Base-by-base conservation (phyloP, 257 asterid genomes). In the Nicotiana undulata region DNA sequence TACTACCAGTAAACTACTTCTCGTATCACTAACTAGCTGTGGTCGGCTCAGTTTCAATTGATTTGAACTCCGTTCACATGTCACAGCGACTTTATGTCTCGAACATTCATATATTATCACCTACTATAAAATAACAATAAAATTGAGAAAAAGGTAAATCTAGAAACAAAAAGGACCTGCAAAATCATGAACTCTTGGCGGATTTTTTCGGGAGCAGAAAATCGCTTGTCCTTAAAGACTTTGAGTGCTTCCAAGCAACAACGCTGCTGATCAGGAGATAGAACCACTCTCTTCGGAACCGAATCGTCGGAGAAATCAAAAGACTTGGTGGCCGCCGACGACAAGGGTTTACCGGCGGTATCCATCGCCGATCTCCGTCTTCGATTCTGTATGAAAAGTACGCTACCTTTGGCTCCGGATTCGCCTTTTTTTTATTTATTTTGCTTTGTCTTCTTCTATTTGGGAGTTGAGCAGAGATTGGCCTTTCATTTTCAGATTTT, bases 351-450 rank as follows among this genome's bases (percentile, higher is more conserved):
- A 44, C 87, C 83, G 31, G 86, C 52, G 34, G 81, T 74, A 40
- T 92, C 91, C 98, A 88, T 88, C 84, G 86, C 89, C 91, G 95
- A 82, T 83, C 88, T 79, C 88, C 97, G 93, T 87, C 92, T 81
- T 80, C 91, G 91, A 88, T 86, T 77, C 79, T 83, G 80, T 76
- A 79, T 85, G 13, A 89, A 80, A 77, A 81, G 83, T 85, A 58
- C 82, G 95, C 90, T 88, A 82, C 97, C 98, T 90, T 88, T 88
- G 84, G 59, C 56, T 37, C 11, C 76, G 46, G 22, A 64, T 29
- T 64, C 72, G 22, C 46, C 72, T 29, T 63, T 28, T 63, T 5
- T 34, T 5, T 34, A 5, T 34, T 26, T 11, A 0, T 26, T 13
- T 15, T 24, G 8, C 18, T 7, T 28, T 28, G 68, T 6, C 68